Evolutionary conservation across 1,284 basidiomycete species (phyloP).

Genomic region (Marasmius sp.): DNA sequence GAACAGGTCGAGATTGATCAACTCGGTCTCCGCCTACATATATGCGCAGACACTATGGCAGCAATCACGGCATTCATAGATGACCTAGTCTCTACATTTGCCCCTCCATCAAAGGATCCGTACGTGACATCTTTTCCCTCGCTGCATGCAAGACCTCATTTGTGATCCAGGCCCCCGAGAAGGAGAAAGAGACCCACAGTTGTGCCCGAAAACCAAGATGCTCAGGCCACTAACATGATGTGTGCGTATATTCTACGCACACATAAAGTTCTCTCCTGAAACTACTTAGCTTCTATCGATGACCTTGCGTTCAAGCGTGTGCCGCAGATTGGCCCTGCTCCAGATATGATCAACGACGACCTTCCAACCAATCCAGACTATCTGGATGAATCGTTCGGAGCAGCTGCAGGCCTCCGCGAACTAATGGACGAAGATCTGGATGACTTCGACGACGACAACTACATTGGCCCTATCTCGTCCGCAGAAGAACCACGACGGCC

Average conservation of each 20-base stretch:
- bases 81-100: slow-evolving; percentile 45
- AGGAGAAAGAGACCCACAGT: slow-evolving; percentile 32
- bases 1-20: slow-evolving; percentile 48
- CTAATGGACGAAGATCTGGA: slow-evolving; percentile 70
- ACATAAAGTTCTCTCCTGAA: slow-evolving; percentile 7
- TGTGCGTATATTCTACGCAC: slow-evolving; percentile 21
- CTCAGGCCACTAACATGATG: slow-evolving; percentile 30
- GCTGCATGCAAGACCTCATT: not conserved
- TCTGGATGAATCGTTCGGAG: slow-evolving; percentile 78
- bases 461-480: slow-evolving; percentile 28
- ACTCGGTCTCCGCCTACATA: slow-evolving; percentile 50
- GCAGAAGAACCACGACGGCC: slow-evolving; percentile 28
- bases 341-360: slow-evolving; percentile 92
- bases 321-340: slow-evolving; percentile 73
- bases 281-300: slow-evolving; percentile 70
- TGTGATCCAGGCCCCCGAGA: slow-evolving; percentile 22
- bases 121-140: slow-evolving; percentile 27
- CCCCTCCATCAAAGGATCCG: slow-evolving; percentile 34
- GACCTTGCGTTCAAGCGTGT: slow-evolving; percentile 77
- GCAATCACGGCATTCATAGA: slow-evolving; percentile 52
- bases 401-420: slow-evolving; percentile 74
- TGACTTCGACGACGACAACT: slow-evolving; percentile 56
- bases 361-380: slow-evolving; percentile 88
- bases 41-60: slow-evolving; percentile 69
- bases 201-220: slow-evolving; percentile 28